Evolutionary conservation across 495 filamentous ascomycete genomes (phyloP).

Genomic region (Oleoguttula mirabilis): DNA sequence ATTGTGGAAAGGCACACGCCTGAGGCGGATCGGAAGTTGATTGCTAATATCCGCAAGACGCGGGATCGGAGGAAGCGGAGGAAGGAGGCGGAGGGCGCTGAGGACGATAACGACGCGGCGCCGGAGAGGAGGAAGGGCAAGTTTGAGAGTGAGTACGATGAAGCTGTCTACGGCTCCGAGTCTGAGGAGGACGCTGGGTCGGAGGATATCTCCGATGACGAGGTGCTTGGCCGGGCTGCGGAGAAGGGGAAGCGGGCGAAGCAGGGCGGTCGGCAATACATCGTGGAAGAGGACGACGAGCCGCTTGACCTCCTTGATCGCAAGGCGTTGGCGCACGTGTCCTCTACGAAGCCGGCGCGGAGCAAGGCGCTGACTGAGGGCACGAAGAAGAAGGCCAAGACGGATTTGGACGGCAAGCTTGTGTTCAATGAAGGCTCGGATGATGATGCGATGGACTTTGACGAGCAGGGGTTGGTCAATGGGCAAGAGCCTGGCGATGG

Average conservation of each 20-base stretch:
- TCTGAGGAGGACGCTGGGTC: slow-evolving; percentile 37
- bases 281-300: slow-evolving; percentile 84
- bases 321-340: slow-evolving; percentile 82
- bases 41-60: slow-evolving; percentile 86
- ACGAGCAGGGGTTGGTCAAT: slow-evolving; percentile 42
- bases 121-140: slow-evolving; percentile 38
- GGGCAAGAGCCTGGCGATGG: slow-evolving; percentile 33
- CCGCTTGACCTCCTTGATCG: slow-evolving; percentile 86
- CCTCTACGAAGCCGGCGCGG: slow-evolving; percentile 67
- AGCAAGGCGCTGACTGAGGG: slow-evolving; percentile 29
- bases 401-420: slow-evolving; percentile 78
- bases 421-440: slow-evolving; percentile 47
- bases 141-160: slow-evolving; percentile 87
- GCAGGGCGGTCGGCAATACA: slow-evolving; percentile 43
- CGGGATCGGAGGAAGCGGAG: slow-evolving; percentile 77
- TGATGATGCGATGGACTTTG: slow-evolving; percentile 51
- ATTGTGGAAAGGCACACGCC: slow-evolving; percentile 62
- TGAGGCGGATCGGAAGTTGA: slow-evolving; percentile 76
- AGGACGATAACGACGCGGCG: slow-evolving; percentile 20
- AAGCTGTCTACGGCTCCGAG: slow-evolving; percentile 83
- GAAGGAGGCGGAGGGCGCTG: slow-evolving; percentile 43
- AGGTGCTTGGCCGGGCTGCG: slow-evolving; percentile 25
- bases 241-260: slow-evolving; percentile 42
- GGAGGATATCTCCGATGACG: slow-evolving; percentile 32
- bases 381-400: slow-evolving; percentile 51